Evolutionary conservation across 495 filamentous ascomycete species (phyloP).

Genomic region (Penicillium pancosmium): DNA sequence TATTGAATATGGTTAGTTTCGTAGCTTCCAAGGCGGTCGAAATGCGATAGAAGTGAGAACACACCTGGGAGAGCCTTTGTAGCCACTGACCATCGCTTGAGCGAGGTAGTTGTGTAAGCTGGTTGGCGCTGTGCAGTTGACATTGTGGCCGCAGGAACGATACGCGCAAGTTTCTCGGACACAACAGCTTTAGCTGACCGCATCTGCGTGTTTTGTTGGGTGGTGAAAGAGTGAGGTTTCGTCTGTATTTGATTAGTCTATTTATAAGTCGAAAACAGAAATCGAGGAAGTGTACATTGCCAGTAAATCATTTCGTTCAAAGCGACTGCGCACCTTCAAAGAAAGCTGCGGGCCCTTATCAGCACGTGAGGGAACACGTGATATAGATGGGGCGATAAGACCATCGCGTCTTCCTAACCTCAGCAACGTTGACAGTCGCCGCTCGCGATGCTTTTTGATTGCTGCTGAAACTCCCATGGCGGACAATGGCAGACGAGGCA

Average conservation of each 20-base stretch:
- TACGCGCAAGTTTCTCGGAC: conserved; percentile 32
- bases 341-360: conserved; percentile 1
- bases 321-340: too few species aligned
- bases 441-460: conserved; percentile 5
- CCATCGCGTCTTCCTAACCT: too few species aligned
- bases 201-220: conserved; percentile 20
- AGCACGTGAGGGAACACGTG: background rate
- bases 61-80: conserved; percentile 70
- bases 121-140: conserved; percentile 22
- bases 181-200: conserved; percentile 48
- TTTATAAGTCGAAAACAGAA: background rate
- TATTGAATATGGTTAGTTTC: conserved; percentile 6
- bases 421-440: too few species aligned
- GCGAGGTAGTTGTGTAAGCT: conserved; percentile 67
- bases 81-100: conserved; percentile 80
- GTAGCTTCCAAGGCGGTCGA: too few species aligned
- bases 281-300: background rate
- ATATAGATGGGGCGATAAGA: background rate
- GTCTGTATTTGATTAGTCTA: conserved; percentile 14
- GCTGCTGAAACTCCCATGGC: conserved; percentile 1
- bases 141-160: conserved; percentile 30
- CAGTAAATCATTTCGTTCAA: background rate
- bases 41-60: conserved; percentile 8
- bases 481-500: conserved; percentile 33
- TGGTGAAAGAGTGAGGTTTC: background rate